phyloP scores from a whole-genome alignment of 805 yeast species.

The Diddensiella santjacobensis region DNA sequence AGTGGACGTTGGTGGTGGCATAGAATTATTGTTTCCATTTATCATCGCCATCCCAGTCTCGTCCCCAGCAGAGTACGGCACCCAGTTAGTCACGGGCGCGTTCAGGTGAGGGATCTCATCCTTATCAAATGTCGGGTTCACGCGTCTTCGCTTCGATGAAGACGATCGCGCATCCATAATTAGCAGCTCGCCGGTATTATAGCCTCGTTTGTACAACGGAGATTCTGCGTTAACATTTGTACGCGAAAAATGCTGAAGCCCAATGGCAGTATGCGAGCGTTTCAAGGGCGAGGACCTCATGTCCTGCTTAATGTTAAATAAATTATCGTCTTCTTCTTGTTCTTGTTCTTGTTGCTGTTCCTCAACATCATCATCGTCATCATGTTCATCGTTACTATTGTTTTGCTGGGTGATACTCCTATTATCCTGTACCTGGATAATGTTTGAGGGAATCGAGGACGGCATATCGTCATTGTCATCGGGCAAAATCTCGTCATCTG shows the following conservation, averaged over 20 bases:
- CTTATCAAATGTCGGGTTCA: slow-evolving; percentile 8
- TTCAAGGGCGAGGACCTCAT: slow-evolving; percentile 17
- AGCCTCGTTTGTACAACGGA: slow-evolving; percentile 13
- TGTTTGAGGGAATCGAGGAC: not conserved
- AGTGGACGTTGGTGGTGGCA: slow-evolving; percentile 1
- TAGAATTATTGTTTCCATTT: too few species aligned
- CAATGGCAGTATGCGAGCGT: slow-evolving; percentile 27
- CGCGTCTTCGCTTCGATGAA: slow-evolving; percentile 1
- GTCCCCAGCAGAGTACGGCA: slow-evolving; percentile 8
- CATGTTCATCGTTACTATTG: slow-evolving; percentile 9
- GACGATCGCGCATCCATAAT: not conserved
- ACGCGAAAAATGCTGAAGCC: slow-evolving; percentile 23
- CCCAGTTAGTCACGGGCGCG: slow-evolving; percentile 13
- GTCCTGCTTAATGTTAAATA: slow-evolving; percentile 3
- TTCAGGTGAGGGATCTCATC: slow-evolving; percentile 17
- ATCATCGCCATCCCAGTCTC: slow-evolving; percentile 3
- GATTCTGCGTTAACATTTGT: slow-evolving; percentile 20
- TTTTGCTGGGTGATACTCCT: not conserved
- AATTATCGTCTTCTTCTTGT: not conserved
- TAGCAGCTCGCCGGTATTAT: slow-evolving; percentile 8
- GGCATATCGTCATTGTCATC: slow-evolving; percentile 12
- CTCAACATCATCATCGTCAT: slow-evolving; percentile 15
- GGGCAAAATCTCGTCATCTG: slow-evolving; percentile 16
- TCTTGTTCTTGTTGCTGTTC: not conserved
- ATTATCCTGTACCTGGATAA: not conserved